A percentile compares a stretch with the other conserved stretches of the same genome.
phyloP scores from a whole-genome alignment of 805 yeast species.

The Barnettozyma wickerhamii region DNA sequence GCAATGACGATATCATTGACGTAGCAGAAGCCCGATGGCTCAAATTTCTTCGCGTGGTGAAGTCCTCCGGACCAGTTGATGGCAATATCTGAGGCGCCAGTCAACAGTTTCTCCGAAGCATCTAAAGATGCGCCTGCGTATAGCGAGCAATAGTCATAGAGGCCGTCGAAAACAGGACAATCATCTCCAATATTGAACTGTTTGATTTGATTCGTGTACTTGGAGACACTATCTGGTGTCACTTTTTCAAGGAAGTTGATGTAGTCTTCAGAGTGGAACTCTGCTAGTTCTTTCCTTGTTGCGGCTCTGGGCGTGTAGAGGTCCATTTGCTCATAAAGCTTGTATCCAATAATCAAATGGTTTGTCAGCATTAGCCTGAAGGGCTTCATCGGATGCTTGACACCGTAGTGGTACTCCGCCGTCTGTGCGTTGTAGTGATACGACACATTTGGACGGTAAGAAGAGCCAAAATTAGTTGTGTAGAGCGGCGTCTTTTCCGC shows the following conservation, averaged over 20 bases:
- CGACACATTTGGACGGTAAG: conserved; percentile 58
- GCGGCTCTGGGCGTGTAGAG: conserved; percentile 93
- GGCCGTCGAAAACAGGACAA: conserved; percentile 79
- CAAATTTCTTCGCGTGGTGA: conserved; percentile 89
- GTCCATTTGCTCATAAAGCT: conserved; percentile 94
- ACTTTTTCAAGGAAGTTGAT: conserved; percentile 88
- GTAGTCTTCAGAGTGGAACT: conserved; percentile 96
- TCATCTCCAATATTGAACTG: conserved; percentile 97
- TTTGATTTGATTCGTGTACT: conserved; percentile 81
- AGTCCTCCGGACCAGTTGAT: conserved; percentile 92
- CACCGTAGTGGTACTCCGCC: conserved; percentile 55
- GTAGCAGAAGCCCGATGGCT: conserved; percentile 89
- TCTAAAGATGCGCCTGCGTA: conserved; percentile 90
- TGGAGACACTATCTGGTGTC: conserved; percentile 86
- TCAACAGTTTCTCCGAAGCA: conserved; percentile 77
- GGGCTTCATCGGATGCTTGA: conserved; percentile 99
- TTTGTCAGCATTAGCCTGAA: conserved; percentile 99
- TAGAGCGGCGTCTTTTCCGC: conserved; percentile 39
- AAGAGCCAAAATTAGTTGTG: conserved; percentile 34
- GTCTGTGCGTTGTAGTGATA: conserved; percentile 82
- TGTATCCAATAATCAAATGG: conserved; percentile 94
- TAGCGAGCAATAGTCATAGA: conserved; percentile 70
- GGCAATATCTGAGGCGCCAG: conserved; percentile 86
- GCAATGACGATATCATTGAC: conserved; percentile 87
- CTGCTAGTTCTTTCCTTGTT: conserved; percentile 96